These are phyloP conservation scores for Boletus mariae DNA, from an alignment of 1,284 basidiomycete species.

Conservation along the genomic window DNA sequence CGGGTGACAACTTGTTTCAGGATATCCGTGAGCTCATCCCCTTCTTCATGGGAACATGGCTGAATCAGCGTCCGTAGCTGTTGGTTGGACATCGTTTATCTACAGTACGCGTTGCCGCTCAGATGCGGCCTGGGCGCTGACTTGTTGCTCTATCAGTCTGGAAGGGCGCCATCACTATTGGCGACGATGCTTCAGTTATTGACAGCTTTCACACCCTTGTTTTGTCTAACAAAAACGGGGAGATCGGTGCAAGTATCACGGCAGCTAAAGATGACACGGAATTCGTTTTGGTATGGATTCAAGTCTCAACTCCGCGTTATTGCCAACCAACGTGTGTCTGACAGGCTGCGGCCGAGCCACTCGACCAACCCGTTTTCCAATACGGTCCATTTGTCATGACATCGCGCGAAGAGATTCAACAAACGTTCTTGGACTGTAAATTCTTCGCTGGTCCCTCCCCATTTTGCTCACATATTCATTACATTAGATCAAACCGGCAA, in stretches of 20 bases:
- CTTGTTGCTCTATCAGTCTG: constrained; percentile 44
- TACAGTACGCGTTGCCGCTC: constrained; percentile 54
- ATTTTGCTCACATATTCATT: constrained; percentile 1
- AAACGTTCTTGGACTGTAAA: constrained; percentile 81
- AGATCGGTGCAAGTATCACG: constrained; percentile 62
- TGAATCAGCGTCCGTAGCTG: constrained; percentile 41
- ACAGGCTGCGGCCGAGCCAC: constrained; percentile 81
- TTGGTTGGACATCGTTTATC: constrained; percentile 79
- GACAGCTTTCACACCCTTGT: constrained; percentile 77
- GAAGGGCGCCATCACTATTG: constrained; percentile 63
- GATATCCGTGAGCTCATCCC: constrained; percentile 60
- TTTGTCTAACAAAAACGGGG: constrained; percentile 51
- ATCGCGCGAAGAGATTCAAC: constrained; percentile 72
- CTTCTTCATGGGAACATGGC: not conserved
- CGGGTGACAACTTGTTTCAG: constrained; percentile 75
- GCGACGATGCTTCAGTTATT: constrained; percentile 47
- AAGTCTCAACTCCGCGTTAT: not conserved
- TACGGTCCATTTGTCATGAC: constrained; percentile 90
- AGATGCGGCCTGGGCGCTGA: constrained; percentile 9
- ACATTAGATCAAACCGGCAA: constrained; percentile 59
- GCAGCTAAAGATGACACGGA: constrained; percentile 62
- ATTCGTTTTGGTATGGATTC: constrained; percentile 57
- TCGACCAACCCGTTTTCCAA: constrained; percentile 86
- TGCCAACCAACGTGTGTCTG: constrained; percentile 14
- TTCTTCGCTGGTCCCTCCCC: not conserved